phyloP scores from a whole-genome alignment of 352 stramenopile genomes.

The Globisporangium canariense region DNA sequence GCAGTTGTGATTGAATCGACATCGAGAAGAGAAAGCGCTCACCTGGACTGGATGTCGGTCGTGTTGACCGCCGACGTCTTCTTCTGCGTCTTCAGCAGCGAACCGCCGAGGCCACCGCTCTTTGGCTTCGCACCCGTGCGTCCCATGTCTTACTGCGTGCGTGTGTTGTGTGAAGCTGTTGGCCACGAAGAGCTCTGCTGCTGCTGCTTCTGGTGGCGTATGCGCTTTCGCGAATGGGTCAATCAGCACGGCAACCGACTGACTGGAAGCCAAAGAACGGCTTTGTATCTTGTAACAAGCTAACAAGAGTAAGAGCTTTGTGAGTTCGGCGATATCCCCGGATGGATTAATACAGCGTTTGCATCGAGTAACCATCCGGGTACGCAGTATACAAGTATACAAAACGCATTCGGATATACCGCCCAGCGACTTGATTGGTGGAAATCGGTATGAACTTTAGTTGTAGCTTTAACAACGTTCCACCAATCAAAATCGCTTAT shows the following conservation, averaged over 20 bases:
- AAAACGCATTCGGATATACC: neutral
- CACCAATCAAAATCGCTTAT: too few species aligned
- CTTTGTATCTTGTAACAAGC: too few species aligned
- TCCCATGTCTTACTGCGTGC: conserved; percentile 38
- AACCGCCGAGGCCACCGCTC: conserved; percentile 70
- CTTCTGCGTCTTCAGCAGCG: conserved; percentile 76
- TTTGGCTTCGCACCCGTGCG: conserved; percentile 70
- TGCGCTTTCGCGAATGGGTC: conserved; percentile 6
- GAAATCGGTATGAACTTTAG: too few species aligned
- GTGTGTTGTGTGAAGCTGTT: neutral
- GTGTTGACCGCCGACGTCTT: conserved; percentile 64
- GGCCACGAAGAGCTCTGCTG: neutral
- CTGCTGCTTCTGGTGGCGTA: neutral
- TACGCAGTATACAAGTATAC: too few species aligned
- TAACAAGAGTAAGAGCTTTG: too few species aligned
- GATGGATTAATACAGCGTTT: too few species aligned
- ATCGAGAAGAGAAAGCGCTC: neutral
- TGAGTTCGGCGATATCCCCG: too few species aligned
- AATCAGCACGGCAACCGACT: neutral
- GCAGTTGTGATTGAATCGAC: neutral
- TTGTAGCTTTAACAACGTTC: too few species aligned
- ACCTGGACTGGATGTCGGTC: conserved; percentile 76
- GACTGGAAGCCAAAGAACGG: conserved; percentile 8
- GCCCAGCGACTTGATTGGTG: too few species aligned
- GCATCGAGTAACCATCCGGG: too few species aligned